Conservation (phyloP, 192 early-diverging fungal species). For the Linnemannia hyalina region DNA sequence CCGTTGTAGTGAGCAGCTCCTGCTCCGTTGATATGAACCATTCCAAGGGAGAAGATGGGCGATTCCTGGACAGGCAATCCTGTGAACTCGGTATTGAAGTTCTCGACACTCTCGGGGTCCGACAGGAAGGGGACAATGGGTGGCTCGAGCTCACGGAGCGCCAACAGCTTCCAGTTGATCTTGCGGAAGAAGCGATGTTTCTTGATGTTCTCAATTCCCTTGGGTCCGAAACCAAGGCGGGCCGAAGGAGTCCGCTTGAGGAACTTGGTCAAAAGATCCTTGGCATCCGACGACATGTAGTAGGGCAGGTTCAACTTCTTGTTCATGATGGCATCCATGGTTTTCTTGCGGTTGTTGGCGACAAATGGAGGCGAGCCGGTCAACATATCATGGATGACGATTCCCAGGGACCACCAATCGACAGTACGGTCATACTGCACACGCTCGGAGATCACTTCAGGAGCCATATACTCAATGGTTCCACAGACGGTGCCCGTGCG, state of each 20-base stretch:
- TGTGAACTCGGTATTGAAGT: constrained; percentile 88
- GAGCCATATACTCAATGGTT: constrained; percentile 85
- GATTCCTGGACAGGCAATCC: constrained; percentile 64
- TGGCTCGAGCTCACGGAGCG: constrained; percentile 68
- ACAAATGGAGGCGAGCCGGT: constrained; percentile 87
- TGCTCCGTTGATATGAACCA: constrained; percentile 2
- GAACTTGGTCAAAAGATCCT: constrained; percentile 80
- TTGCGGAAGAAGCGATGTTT: constrained; percentile 82
- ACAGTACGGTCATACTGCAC: constrained; percentile 78
- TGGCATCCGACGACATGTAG: constrained; percentile 83
- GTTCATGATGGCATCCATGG: constrained; percentile 87
- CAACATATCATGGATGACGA: constrained; percentile 94
- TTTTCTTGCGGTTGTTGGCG: constrained; percentile 83
- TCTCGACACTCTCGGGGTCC: constrained; percentile 76
- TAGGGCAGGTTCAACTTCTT: constrained; percentile 85
- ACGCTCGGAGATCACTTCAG: constrained; percentile 74
- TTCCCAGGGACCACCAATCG: constrained; percentile 94
- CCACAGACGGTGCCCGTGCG: constrained; percentile 78
- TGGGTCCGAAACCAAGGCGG: constrained; percentile 62
- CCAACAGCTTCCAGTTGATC: constrained; percentile 75
- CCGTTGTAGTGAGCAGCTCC: neutral
- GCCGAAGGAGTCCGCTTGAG: constrained; percentile 67
- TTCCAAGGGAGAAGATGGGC: constrained; percentile 48
- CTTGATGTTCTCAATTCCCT: constrained; percentile 67
- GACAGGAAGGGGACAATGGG: constrained; percentile 77